Conservation (phyloP, 495 filamentous ascomycete genomes). For the Darksidea phi region DNA sequence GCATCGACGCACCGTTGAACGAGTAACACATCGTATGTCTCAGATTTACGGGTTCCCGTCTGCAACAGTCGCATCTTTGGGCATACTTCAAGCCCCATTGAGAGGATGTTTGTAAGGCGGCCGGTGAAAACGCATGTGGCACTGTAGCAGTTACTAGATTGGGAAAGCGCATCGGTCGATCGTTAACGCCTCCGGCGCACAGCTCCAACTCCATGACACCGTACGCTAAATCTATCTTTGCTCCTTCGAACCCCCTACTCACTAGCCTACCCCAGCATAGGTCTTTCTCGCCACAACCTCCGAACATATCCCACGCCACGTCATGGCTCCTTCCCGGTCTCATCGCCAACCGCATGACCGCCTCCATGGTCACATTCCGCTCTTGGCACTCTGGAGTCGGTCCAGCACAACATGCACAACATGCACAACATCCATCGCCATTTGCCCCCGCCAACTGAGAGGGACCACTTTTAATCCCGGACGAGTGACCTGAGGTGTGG, state of each 20-base stretch:
- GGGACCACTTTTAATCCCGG: constrained; percentile 2
- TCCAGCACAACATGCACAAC: not conserved
- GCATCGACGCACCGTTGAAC: too few relatives aligned
- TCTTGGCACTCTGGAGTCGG: not conserved
- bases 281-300: not conserved
- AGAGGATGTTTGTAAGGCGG: too few relatives aligned
- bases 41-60: too few relatives aligned
- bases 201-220: too few relatives aligned
- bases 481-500: not conserved
- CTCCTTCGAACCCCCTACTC: not conserved
- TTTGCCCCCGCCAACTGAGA: not conserved
- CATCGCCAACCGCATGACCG: not conserved
- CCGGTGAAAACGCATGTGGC: too few relatives aligned
- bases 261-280: not conserved
- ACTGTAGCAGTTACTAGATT: too few relatives aligned
- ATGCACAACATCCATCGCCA: not conserved
- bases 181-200: too few relatives aligned
- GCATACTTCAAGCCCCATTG: too few relatives aligned
- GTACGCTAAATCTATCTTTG: not conserved
- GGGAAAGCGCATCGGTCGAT: too few relatives aligned
- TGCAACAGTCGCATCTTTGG: too few relatives aligned
- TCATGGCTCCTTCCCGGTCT: not conserved
- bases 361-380: not conserved
- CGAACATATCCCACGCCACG: not conserved
- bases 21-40: too few relatives aligned